A percentile compares a stretch with the other conserved stretches of the same genome.
Evolutionary conservation across 768 basidiomycete species (phyloP).

Genomic region (Coprinopsis sp.): DNA sequence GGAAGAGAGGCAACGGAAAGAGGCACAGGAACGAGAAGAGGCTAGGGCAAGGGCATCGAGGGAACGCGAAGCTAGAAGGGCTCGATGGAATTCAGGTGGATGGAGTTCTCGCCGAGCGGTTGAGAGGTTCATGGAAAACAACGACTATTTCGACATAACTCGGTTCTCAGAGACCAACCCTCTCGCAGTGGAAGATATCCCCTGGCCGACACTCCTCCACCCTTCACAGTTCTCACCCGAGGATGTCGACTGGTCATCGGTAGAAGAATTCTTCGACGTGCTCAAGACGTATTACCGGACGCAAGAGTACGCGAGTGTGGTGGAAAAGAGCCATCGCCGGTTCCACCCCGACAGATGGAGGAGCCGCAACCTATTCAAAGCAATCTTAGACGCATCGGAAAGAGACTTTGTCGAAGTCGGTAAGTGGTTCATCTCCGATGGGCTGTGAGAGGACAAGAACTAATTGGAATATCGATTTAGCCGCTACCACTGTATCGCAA

Average conservation of each 20-base stretch:
- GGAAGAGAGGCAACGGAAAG: slow-evolving; percentile 17
- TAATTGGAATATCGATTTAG: slow-evolving; percentile 16
- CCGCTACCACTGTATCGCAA: slow-evolving; percentile 65
- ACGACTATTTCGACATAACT: slow-evolving; percentile 58
- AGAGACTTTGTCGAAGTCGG: slow-evolving; percentile 64
- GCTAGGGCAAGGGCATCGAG: slow-evolving; percentile 15
- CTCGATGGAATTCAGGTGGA: slow-evolving; percentile 52
- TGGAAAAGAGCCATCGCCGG: slow-evolving; percentile 66
- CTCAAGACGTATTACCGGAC: slow-evolving; percentile 47
- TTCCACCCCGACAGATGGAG: slow-evolving; percentile 84
- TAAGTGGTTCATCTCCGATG: slow-evolving; percentile 19
- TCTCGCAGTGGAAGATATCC: slow-evolving; percentile 57
- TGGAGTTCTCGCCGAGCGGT: slow-evolving; percentile 68
- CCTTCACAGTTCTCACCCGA: slow-evolving; percentile 48
- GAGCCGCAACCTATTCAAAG: slow-evolving; percentile 56
- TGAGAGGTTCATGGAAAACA: slow-evolving; percentile 59
- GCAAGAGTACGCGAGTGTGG: slow-evolving; percentile 60
- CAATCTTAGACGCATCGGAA: slow-evolving; percentile 53
- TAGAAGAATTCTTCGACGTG: slow-evolving; percentile 64
- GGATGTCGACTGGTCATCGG: slow-evolving; percentile 66
- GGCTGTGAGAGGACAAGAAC: neutral
- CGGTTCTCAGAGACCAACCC: slow-evolving; percentile 51
- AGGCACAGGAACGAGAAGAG: slow-evolving; percentile 20
- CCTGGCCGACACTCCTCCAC: slow-evolving; percentile 68
- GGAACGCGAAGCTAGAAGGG: slow-evolving; percentile 38